Evolutionary conservation across 2,329 filamentous ascomycete species (phyloP), one percentile per base, ranked within the genome.

Genomic region (Dendryphion nanum): DNA sequence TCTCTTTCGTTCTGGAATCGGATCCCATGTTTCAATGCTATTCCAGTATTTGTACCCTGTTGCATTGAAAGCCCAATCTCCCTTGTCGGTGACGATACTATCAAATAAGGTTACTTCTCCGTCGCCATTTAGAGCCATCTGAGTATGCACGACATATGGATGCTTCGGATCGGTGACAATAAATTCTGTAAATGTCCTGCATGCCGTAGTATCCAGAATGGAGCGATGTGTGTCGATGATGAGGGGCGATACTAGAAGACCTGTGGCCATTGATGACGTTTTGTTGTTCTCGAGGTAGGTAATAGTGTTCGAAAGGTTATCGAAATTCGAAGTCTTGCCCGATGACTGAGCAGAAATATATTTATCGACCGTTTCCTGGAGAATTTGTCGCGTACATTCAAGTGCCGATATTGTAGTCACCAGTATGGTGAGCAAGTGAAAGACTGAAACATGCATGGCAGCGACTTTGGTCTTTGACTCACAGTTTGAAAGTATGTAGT

Each of bases 241-340:
- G 4, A 37, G 18, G 18, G 40, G 33, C 5, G 14, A 30, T 7
- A 30, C 29, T 4, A 29, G 33, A 4, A 35, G n/a, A 12, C 21
- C 37, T 6, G 28, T 17, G 23, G 8, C 12, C 6, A 33, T 13
- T 5, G 30, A 33, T 8, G 26, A 14, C 5, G 43, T 40, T 16
- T 28, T 38, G 23, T 46, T 41, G 28, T 46, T 43, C 17, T 46
- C 40, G 18, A 43, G 36, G 17, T 46, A 46, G n/a, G 30, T 20
- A 17, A 43, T 16, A 12, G 26, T 38, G 33, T 35, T 35, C 13
- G 33, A 16, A 14, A 39, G 20, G 18, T 40, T 43, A 14, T 40
- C 30, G 26, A 40, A 41, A 4, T 34, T 21, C 24, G 19, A 18
- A 16, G 37, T 32, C 4, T 38, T 19, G 28, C 43, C 43, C 12